phyloP scores from a whole-genome alignment of 2,329 filamentous ascomycete species.

The Colletotrichum tropicale region DNA sequence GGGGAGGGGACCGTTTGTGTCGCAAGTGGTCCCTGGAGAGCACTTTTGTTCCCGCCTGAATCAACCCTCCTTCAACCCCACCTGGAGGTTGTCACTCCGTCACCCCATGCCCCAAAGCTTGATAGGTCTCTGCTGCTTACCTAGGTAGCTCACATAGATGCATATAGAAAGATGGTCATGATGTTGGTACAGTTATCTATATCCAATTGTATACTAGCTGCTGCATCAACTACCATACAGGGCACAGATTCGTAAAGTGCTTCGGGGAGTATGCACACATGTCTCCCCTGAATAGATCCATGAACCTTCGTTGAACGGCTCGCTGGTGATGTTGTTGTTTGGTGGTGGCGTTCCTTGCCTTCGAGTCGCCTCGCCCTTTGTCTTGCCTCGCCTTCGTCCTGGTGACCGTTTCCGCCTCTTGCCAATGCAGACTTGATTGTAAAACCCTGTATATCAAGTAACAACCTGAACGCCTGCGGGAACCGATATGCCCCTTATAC shows the following conservation, averaged over 20 bases:
- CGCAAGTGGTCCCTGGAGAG: slow-evolving; percentile 5
- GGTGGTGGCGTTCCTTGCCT: neutral
- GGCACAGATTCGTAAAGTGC: neutral
- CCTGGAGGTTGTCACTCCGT: neutral
- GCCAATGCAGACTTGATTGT: neutral
- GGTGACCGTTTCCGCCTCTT: neutral
- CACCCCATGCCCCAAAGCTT: neutral
- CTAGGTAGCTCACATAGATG: neutral
- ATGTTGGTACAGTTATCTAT: neutral
- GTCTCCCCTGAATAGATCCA: neutral
- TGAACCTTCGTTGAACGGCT: neutral
- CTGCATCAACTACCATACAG: neutral
- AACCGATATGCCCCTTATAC: neutral
- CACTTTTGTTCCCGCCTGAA: slow-evolving; percentile 10
- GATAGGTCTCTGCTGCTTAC: neutral
- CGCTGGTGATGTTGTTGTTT: neutral
- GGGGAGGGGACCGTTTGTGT: slow-evolving; percentile 6
- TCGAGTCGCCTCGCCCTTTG: neutral
- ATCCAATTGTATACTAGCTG: slow-evolving; percentile 7
- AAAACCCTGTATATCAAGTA: neutral
- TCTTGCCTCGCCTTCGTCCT: neutral
- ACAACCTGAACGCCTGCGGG: slow-evolving; percentile 8
- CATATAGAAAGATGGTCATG: neutral
- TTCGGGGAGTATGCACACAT: neutral
- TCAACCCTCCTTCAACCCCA: neutral